A percentile compares a stretch with the other conserved stretches of the same genome.
phyloP scores from a whole-genome alignment of 805 yeast species.

The Hanseniaspora singularis region DNA sequence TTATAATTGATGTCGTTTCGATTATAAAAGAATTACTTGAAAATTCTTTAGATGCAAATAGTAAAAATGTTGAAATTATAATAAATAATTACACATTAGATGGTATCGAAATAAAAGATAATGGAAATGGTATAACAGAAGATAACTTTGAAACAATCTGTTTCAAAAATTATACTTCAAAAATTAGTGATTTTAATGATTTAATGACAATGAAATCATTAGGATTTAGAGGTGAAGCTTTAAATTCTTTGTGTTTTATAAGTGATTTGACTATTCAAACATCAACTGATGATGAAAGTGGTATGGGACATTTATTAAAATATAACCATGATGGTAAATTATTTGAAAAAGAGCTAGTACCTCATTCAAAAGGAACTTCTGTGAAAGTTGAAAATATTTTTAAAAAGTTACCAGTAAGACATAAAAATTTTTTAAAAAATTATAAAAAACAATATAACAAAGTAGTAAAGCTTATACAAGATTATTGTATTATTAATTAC shows the following conservation, averaged over 20 bases:
- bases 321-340: conserved; percentile 49
- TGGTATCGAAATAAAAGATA: conserved; percentile 53
- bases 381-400: conserved; percentile 51
- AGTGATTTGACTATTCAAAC: conserved; percentile 33
- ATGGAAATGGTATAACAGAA: conserved; percentile 51
- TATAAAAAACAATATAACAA: conserved; percentile 60
- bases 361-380: conserved; percentile 59
- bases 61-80: conserved; percentile 53
- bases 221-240: conserved; percentile 76
- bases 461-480: conserved; percentile 50
- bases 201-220: conserved; percentile 36
- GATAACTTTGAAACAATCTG: conserved; percentile 46
- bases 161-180: conserved; percentile 56
- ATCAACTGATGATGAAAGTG: conserved; percentile 38
- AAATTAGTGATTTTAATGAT: conserved; percentile 45
- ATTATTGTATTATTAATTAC: conserved; percentile 51
- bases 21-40: conserved; percentile 80
- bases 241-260: conserved; percentile 55
- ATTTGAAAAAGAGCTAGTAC: conserved; percentile 30
- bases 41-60: conserved; percentile 70
- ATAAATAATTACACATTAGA: conserved; percentile 66
- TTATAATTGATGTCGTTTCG: conserved; percentile 63
- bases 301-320: conserved; percentile 49
- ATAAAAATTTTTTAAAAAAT: conserved; percentile 58
- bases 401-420: conserved; percentile 64